phyloP scores from a whole-genome alignment of 202 grass and related monocot genomes.

The Musa balbisiana region DNA sequence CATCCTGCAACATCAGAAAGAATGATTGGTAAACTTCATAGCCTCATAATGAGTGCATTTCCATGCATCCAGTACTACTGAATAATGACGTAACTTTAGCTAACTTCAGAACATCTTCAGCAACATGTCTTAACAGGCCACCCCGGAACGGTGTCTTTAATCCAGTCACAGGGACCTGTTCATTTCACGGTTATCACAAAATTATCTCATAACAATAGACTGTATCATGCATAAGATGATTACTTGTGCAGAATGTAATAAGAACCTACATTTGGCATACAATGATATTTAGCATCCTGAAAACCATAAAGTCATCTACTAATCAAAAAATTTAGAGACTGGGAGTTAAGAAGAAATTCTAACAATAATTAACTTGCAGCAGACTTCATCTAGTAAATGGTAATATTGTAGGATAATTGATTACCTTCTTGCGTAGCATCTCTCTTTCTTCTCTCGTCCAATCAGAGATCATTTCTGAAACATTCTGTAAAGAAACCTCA shows the following conservation, averaged over 20 bases:
- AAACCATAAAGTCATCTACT: too few species aligned
- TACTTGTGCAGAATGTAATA: background rate
- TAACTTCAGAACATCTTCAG: slow-evolving; percentile 82
- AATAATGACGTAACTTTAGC: slow-evolving; percentile 50
- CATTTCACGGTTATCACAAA: slow-evolving; percentile 5
- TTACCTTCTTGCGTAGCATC: slow-evolving; percentile 77
- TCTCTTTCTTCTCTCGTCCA: slow-evolving; percentile 92
- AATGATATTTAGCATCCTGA: too few species aligned
- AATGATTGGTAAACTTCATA: slow-evolving; percentile 17
- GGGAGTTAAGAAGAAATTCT: background rate
- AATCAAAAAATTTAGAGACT: too few species aligned
- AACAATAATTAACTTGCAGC: background rate
- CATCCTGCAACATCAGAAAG: slow-evolving; percentile 44
- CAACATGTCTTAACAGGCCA: slow-evolving; percentile 71
- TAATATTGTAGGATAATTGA: background rate
- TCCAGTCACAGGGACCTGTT: slow-evolving; percentile 76
- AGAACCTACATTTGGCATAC: too few species aligned
- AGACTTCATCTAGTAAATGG: background rate
- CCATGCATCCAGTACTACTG: background rate
- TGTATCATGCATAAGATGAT: background rate
- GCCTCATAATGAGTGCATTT: background rate
- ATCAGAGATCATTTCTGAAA: slow-evolving; percentile 83
- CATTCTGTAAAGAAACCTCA: slow-evolving; percentile 71
- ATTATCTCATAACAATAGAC: background rate
- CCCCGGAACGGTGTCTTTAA: slow-evolving; percentile 91